phyloP scores from a whole-genome alignment of 352 stramenopile species.

The Thraustochytrium striatum region DNA sequence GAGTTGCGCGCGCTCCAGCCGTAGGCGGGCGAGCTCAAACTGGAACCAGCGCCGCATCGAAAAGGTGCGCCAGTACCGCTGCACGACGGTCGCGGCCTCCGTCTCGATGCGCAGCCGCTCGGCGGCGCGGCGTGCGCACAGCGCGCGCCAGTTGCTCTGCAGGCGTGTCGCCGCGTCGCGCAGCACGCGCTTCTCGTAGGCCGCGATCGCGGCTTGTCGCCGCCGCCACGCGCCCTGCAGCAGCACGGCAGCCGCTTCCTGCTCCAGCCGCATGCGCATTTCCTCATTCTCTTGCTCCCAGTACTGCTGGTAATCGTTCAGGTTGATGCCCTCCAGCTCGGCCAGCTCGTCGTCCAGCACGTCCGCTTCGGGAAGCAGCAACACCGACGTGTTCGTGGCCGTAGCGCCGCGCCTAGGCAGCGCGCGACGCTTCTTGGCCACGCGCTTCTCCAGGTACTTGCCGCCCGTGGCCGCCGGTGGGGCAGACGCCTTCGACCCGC shows the following conservation, averaged over 20 bases:
- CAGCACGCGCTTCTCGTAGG: slow-evolving; percentile 11
- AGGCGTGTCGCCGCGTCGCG: slow-evolving; percentile 42
- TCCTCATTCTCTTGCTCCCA: slow-evolving; percentile 43
- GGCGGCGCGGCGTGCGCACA: neutral
- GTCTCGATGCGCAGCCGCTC: neutral
- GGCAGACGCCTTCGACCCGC: neutral
- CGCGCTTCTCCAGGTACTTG: slow-evolving; percentile 24
- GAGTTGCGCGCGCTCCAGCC: neutral
- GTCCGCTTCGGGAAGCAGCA: no score
- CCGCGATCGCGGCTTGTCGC: neutral
- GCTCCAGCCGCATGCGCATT: slow-evolving; percentile 4
- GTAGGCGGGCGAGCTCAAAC: neutral
- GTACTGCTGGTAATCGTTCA: slow-evolving; percentile 40
- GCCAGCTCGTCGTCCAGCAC: slow-evolving; percentile 19
- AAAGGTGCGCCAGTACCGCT: slow-evolving; percentile 20
- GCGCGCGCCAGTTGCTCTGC: slow-evolving; percentile 21
- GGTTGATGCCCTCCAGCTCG: slow-evolving; percentile 46
- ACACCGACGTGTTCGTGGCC: neutral
- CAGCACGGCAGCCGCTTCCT: slow-evolving; percentile 2
- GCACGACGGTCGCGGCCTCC: neutral
- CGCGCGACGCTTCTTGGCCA: neutral
- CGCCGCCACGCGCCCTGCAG: slow-evolving; percentile 9
- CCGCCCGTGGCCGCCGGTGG: slow-evolving; percentile 5
- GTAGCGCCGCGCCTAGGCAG: neutral
- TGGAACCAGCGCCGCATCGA: slow-evolving; percentile 7